These are phyloP conservation scores for Phytophthora citricola DNA, from an alignment of 352 stramenopile genomes.

Conservation along the genomic window DNA sequence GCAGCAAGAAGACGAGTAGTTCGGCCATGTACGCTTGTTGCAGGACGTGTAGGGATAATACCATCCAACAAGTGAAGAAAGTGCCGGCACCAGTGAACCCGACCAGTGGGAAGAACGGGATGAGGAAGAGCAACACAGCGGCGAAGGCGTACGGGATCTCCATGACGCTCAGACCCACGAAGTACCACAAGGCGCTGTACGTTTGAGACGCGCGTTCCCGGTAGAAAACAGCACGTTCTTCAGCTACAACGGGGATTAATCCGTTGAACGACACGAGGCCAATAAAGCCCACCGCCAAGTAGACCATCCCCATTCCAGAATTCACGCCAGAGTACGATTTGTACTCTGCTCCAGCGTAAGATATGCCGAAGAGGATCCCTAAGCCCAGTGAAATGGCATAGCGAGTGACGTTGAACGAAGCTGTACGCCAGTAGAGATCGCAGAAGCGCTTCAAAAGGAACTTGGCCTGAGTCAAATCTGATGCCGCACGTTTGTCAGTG, in stretches of 20 bases:
- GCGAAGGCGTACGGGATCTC: slow-evolving; percentile 24
- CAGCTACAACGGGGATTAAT: slow-evolving; percentile 4
- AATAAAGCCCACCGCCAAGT: slow-evolving; percentile 3
- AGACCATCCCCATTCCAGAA: slow-evolving; percentile 47
- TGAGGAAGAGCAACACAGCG: slow-evolving; percentile 14
- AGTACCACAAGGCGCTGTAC: slow-evolving; percentile 28
- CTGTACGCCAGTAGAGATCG: slow-evolving; percentile 22
- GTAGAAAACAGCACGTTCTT: slow-evolving; percentile 19
- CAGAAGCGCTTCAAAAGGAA: not conserved
- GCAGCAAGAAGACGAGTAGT: slow-evolving; percentile 39
- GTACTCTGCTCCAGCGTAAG: slow-evolving; percentile 50
- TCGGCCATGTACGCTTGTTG: slow-evolving; percentile 38
- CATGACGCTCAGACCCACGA: slow-evolving; percentile 8
- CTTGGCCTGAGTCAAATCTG: slow-evolving; percentile 6
- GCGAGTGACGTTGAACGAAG: slow-evolving; percentile 23
- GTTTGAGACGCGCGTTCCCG: slow-evolving; percentile 19
- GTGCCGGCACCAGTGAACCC: slow-evolving; percentile 5
- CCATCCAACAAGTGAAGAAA: slow-evolving; percentile 39
- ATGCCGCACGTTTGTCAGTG: slow-evolving; percentile 9
- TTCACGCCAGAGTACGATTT: slow-evolving; percentile 41
- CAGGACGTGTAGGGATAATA: slow-evolving; percentile 27
- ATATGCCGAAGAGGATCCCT: slow-evolving; percentile 66
- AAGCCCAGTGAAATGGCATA: slow-evolving; percentile 57
- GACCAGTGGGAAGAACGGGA: slow-evolving; percentile 33
- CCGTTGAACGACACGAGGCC: slow-evolving; percentile 10